These are phyloP conservation scores for Sophora flavescens DNA, from an alignment of 306 rosid genomes.

Conservation along the genomic window DNA sequence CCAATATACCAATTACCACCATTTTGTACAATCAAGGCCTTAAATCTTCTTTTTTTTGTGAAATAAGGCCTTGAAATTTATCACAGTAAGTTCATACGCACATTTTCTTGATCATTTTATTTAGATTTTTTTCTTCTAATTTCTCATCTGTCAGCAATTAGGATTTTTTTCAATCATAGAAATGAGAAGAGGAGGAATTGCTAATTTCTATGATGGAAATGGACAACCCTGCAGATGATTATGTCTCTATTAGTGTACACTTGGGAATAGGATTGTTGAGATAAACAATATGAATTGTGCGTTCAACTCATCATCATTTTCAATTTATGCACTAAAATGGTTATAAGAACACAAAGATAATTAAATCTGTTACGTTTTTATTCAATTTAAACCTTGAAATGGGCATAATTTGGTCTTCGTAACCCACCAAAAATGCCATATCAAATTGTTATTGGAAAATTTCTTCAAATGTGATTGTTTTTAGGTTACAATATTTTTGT, in stretches of 20 bases:
- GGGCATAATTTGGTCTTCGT: neutral
- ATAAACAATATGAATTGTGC: constrained; percentile 11
- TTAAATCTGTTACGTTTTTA: neutral
- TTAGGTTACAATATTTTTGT: neutral
- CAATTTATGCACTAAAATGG: neutral
- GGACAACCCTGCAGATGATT: neutral
- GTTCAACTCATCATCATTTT: constrained; percentile 18
- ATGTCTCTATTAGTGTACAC: neutral
- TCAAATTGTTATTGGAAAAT: neutral
- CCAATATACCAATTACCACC: constrained; percentile 10
- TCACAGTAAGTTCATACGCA: constrained; percentile 34
- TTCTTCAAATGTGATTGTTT: constrained; percentile 13
- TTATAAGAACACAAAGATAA: neutral
- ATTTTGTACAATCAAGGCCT: constrained; percentile 20
- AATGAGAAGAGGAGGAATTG: neutral
- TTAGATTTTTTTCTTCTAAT: neutral
- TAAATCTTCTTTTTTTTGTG: neutral
- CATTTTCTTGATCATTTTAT: neutral
- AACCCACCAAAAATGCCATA: neutral
- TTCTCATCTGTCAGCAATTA: constrained; percentile 16
- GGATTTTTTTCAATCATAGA: neutral
- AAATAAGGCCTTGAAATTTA: neutral
- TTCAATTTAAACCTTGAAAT: neutral
- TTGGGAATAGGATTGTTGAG: neutral
- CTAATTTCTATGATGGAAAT: neutral